Conservation (phyloP, 1,284 basidiomycete genomes). For the Leccinum pallidistipes region DNA sequence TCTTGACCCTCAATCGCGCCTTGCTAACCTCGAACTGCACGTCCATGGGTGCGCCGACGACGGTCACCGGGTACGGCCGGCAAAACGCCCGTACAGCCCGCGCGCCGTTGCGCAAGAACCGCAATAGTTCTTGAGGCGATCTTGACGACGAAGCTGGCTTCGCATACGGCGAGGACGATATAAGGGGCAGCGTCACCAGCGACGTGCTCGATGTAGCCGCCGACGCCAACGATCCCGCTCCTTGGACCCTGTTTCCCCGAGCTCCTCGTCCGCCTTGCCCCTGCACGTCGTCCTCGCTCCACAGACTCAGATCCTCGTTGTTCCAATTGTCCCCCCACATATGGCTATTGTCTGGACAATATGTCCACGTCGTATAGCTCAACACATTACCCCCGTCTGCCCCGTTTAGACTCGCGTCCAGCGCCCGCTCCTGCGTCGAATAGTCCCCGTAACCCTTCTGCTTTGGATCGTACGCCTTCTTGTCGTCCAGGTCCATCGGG, state of each 20-base stretch:
- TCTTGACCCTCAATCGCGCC: constrained; percentile 65
- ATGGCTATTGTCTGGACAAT: constrained; percentile 78
- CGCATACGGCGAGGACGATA: constrained; percentile 10
- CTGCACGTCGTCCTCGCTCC: constrained; percentile 66
- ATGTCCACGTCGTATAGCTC: constrained; percentile 92
- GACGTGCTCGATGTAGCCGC: constrained; percentile 22
- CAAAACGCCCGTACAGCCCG: constrained; percentile 81
- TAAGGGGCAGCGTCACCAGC: constrained; percentile 20
- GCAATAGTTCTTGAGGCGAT: constrained; percentile 46
- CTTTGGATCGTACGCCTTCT: constrained; percentile 69
- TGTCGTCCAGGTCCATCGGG: constrained; percentile 90
- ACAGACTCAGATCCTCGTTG: constrained; percentile 91
- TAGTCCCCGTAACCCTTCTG: constrained; percentile 69
- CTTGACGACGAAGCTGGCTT: constrained; percentile 21
- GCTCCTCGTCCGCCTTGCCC: not conserved
- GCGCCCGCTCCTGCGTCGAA: constrained; percentile 76
- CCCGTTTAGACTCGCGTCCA: constrained; percentile 91
- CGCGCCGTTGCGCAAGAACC: constrained; percentile 79
- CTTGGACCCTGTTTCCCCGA: not conserved
- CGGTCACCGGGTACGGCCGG: constrained; percentile 76
- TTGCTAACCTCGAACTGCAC: constrained; percentile 79
- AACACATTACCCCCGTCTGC: constrained; percentile 83
- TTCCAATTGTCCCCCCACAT: constrained; percentile 97
- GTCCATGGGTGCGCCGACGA: constrained; percentile 64
- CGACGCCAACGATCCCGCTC: constrained; percentile 5